These are phyloP conservation scores for Corymbia maculata DNA, from an alignment of 345 rosid species.

Conservation along the genomic window DNA sequence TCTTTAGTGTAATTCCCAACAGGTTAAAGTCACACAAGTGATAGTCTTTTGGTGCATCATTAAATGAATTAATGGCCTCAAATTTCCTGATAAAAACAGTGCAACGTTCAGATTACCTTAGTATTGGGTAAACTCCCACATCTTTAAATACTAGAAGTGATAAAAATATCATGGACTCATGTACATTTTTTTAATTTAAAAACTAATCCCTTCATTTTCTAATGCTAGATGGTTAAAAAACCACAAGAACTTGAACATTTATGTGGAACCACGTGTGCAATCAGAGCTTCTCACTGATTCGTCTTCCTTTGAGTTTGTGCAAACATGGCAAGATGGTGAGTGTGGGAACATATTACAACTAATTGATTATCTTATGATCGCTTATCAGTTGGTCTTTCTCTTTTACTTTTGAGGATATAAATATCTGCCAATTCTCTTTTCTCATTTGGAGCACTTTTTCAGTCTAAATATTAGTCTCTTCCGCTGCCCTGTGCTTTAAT, in stretches of 20 bases:
- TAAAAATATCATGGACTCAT: neutral
- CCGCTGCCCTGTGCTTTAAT: neutral
- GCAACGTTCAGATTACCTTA: neutral
- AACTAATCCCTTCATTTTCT: neutral
- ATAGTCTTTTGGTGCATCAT: neutral
- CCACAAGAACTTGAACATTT: slow-evolving; percentile 55
- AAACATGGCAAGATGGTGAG: slow-evolving; percentile 95
- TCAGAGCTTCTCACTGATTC: slow-evolving; percentile 78
- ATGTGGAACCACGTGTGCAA: slow-evolving; percentile 83
- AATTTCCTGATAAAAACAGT: neutral
- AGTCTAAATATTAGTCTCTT: neutral
- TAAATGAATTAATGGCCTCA: neutral
- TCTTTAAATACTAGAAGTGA: neutral
- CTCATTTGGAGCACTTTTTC: neutral
- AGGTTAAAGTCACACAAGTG: neutral
- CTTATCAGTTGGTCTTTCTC: neutral
- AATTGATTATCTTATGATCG: neutral
- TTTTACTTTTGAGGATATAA: neutral
- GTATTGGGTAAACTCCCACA: neutral
- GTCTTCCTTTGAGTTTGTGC: slow-evolving; percentile 57
- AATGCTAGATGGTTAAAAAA: slow-evolving; percentile 81
- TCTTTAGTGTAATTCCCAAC: neutral
- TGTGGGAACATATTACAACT: neutral
- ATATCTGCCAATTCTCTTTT: neutral
- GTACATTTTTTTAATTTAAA: neutral